Evolutionary conservation across 495 filamentous ascomycete genomes (phyloP), one percentile per base, ranked within the genome.

Genomic region (Sabuloglossum arenarium): DNA sequence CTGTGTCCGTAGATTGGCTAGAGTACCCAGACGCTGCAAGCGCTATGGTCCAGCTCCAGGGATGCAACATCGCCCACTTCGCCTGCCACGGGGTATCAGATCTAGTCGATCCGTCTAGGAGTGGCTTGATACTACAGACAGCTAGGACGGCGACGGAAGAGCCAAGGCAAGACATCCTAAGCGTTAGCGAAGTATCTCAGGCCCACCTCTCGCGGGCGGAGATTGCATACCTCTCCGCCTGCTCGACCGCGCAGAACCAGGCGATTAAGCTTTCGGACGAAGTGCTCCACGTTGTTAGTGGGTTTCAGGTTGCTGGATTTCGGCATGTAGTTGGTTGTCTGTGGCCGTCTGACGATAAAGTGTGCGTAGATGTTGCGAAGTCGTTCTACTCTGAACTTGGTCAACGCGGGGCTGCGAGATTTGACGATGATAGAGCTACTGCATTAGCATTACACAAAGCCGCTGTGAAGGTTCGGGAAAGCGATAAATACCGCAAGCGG

Each of bases 301-400:
- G 62, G 0, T 70, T 45, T 37, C 68, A 71, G 54, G 58, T 70
- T 10, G 67, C 68, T 0, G 67, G 67, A 0, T 71, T 70, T 49
- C 60, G 60, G n/a, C 65, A 69, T 55, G 67, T 65, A 0, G 59
- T 68, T 29, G 67, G 66, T 3, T 61, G 65, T 1, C 55, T 70
- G 0, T 70, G 66, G 68, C 30, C 30, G 11, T 32, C 30, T 5
- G 30, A 32, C 30, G 30, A 32, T 32, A 11, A 32, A 32, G 30
- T 32, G 30, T 32, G 30, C 30, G 30, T 32, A 11, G 30, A 32
- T 32, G 30, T 32, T 32, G 30, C 30, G 30, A 32, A 32, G 30
- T 32, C 30, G 11, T 32, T 32, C 30, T 32, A 32, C 30, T 32
- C 30, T 32, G 30, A 32, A 32, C 30, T 32, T 53, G 24, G 46